Conservation (phyloP, 2,329 filamentous ascomycete species). For the Periglandula ipomoeae region DNA sequence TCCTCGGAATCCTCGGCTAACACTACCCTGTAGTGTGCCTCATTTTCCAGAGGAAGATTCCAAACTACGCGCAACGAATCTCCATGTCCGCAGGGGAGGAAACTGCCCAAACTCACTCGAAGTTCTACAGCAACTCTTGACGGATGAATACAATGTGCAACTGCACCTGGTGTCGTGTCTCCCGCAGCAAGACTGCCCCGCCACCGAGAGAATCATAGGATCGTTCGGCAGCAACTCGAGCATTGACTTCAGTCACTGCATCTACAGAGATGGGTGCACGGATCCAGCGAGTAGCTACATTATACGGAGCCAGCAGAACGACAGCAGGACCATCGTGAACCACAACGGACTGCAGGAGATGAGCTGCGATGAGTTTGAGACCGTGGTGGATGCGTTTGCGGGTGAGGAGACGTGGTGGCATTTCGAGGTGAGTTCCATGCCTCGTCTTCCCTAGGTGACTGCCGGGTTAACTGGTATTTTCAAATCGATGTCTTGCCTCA, state of each 20-base stretch:
- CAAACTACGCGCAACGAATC: constrained; percentile 56
- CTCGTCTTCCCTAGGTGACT: too few species aligned
- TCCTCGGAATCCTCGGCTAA: not conserved
- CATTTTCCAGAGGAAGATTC: constrained; percentile 62
- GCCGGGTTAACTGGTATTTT: too few species aligned
- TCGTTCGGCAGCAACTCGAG: constrained; percentile 39
- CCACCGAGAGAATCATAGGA: constrained; percentile 39
- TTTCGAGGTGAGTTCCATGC: constrained; percentile 49
- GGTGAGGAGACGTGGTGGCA: constrained; percentile 52
- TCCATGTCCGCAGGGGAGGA: constrained; percentile 56
- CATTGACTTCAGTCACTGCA: constrained; percentile 45
- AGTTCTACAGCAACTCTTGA: constrained; percentile 57
- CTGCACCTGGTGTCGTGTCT: constrained; percentile 42
- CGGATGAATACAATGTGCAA: constrained; percentile 14
- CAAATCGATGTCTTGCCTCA: too few species aligned
- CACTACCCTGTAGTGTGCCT: constrained; percentile 40
- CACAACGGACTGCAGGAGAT: constrained; percentile 61
- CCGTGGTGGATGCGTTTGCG: constrained; percentile 29
- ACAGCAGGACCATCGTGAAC: constrained; percentile 62
- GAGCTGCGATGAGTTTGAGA: constrained; percentile 50
- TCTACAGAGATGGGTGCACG: constrained; percentile 45
- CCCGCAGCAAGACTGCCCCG: constrained; percentile 41
- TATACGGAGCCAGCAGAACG: constrained; percentile 48
- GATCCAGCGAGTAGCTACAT: constrained; percentile 62
- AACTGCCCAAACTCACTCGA: constrained; percentile 66